Evolutionary conservation across 164 flowering plant genomes (phyloP).

Genomic region (Aristolochia fimbriata): DNA sequence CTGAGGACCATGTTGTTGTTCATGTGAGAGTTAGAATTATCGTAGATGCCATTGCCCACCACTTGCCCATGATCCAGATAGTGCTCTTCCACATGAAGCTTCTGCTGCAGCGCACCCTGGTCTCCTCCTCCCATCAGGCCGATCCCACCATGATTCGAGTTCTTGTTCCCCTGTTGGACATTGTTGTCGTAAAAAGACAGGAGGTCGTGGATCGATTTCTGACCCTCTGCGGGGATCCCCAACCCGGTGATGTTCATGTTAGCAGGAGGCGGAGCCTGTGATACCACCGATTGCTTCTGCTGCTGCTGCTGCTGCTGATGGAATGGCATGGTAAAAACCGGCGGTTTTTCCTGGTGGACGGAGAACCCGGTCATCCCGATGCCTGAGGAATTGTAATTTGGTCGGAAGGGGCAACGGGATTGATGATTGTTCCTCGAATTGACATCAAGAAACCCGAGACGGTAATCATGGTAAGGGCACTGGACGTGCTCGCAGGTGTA

Average conservation of each 20-base stretch:
- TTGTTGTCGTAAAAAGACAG: constrained; percentile 50
- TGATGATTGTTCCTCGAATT: constrained; percentile 48
- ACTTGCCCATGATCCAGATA: constrained; percentile 21
- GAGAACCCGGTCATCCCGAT: constrained; percentile 20
- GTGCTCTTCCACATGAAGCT: constrained; percentile 24
- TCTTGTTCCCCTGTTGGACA: constrained; percentile 24
- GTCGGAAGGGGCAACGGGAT: constrained; percentile 30
- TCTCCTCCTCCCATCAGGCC: constrained; percentile 24
- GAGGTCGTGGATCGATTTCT: constrained; percentile 51
- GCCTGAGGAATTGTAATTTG: constrained; percentile 8
- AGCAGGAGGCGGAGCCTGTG: not conserved
- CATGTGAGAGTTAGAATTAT: constrained; percentile 20
- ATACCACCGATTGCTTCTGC: not conserved
- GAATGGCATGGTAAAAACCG: constrained; percentile 25
- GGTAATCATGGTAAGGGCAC: constrained; percentile 38
- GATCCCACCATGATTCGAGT: constrained; percentile 10
- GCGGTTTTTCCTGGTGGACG: constrained; percentile 20
- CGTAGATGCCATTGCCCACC: constrained; percentile 27
- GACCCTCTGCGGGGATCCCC: constrained; percentile 63
- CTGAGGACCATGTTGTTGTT: constrained; percentile 20
- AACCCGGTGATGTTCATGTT: constrained; percentile 30
- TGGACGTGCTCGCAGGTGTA: constrained; percentile 33
- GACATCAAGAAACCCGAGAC: constrained; percentile 39
- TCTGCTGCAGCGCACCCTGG: constrained; percentile 14
- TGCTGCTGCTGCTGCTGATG: constrained; percentile 20